Percentiles rank a stretch among this genome's conserved stretches.
These are phyloP conservation scores for Beauveria pseudobassiana DNA, from an alignment of 2,329 filamentous ascomycete genomes.

Conservation along the genomic window DNA sequence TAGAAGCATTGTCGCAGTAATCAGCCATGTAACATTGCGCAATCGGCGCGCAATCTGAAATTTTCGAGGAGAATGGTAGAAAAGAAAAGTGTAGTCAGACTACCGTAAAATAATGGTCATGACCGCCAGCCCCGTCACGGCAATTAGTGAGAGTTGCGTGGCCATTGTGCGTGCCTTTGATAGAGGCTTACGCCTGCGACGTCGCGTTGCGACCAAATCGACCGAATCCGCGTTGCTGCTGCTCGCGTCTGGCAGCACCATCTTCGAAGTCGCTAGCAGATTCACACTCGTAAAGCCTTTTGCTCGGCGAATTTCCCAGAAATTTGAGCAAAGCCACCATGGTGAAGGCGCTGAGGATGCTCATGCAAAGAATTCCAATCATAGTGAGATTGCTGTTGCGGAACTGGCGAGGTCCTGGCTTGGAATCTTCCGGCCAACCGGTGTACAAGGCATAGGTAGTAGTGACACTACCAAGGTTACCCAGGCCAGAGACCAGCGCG, in stretches of 20 bases:
- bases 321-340: constrained; percentile 61
- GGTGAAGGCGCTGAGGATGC: constrained; percentile 62
- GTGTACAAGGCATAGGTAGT: constrained; percentile 87
- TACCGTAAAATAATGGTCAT: constrained; percentile 17
- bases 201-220: constrained; percentile 29
- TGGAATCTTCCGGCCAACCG: constrained; percentile 72
- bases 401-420: constrained; percentile 62
- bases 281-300: constrained; percentile 34
- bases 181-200: constrained; percentile 17
- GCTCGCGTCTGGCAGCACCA: constrained; percentile 52
- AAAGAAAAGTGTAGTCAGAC: constrained; percentile 28
- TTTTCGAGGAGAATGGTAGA: constrained; percentile 20
- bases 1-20: constrained; percentile 43
- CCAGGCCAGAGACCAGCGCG: constrained; percentile 78
- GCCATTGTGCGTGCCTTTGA: constrained; percentile 12
- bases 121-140: constrained; percentile 8
- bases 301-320: constrained; percentile 46
- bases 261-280: constrained; percentile 44
- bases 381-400: constrained; percentile 80
- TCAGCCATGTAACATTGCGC: neutral
- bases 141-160: constrained; percentile 24
- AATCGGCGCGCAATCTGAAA: neutral
- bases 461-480: constrained; percentile 77
- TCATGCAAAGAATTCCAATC: constrained; percentile 75
- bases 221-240: constrained; percentile 50